Evolutionary conservation across 2,329 filamentous ascomycete species (phyloP).

Genomic region (Decorospora gaudefroyi): DNA sequence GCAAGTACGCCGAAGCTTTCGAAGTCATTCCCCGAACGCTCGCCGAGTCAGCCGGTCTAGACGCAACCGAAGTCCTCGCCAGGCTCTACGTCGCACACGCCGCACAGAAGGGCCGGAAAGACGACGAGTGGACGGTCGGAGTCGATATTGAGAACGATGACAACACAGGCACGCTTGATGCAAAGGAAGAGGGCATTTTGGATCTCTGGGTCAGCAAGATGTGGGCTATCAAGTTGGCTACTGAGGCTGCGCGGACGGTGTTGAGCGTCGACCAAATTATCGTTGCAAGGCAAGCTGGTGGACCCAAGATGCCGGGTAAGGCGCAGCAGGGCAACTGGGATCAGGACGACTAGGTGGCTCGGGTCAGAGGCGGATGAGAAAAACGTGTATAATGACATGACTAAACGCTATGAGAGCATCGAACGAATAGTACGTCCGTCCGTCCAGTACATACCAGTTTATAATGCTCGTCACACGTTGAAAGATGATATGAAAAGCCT

Average conservation of each 20-base stretch:
- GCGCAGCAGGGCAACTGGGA: slow-evolving; percentile 74
- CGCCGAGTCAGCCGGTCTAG: slow-evolving; percentile 91
- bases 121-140: slow-evolving; percentile 85
- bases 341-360: slow-evolving; percentile 56
- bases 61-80: slow-evolving; percentile 95
- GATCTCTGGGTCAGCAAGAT: slow-evolving; percentile 90
- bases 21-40: slow-evolving; percentile 94
- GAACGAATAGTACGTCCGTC: no score
- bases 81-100: slow-evolving; percentile 91
- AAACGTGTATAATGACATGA: slow-evolving; percentile 20
- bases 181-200: slow-evolving; percentile 84
- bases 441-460: no score
- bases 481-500: no score
- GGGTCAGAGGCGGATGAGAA: slow-evolving; percentile 2
- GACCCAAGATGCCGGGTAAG: slow-evolving; percentile 92
- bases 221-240: slow-evolving; percentile 97
- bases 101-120: slow-evolving; percentile 55
- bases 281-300: slow-evolving; percentile 93
- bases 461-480: no score
- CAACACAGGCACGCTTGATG: slow-evolving; percentile 79
- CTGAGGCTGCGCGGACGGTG: slow-evolving; percentile 90
- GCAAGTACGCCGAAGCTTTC: slow-evolving; percentile 96
- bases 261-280: slow-evolving; percentile 99
- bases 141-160: slow-evolving; percentile 93
- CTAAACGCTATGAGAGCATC: slow-evolving; percentile 13